Evolutionary conservation across 164 flowering plant species (phyloP).

Genomic region (Magnolia officinalis): DNA sequence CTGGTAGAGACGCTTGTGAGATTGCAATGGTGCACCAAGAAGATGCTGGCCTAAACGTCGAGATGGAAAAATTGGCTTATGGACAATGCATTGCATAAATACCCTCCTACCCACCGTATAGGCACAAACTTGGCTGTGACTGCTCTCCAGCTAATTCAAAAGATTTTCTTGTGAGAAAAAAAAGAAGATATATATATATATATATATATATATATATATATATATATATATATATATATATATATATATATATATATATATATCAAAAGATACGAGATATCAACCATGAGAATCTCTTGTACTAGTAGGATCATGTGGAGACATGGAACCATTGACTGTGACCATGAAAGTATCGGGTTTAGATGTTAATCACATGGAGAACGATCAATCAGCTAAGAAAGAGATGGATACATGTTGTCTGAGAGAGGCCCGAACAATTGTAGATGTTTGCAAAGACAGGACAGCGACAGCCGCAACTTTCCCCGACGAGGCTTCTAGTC

Average conservation of each 20-base stretch:
- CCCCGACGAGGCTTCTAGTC: slow-evolving; percentile 4
- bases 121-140: slow-evolving; percentile 28
- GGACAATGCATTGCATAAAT: slow-evolving; percentile 76
- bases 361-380: slow-evolving; percentile 9
- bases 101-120: slow-evolving; percentile 23
- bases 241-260: no score
- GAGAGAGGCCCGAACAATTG: background rate
- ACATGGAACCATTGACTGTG: slow-evolving; percentile 12
- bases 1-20: slow-evolving; percentile 85
- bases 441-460: slow-evolving; percentile 2
- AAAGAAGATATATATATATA: no score
- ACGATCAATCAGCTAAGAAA: slow-evolving; percentile 5
- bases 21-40: slow-evolving; percentile 90
- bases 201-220: no score
- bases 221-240: no score
- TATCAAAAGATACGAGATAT: background rate
- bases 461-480: slow-evolving; percentile 5
- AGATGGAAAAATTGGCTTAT: slow-evolving; percentile 89
- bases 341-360: slow-evolving; percentile 7
- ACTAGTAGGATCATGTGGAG: slow-evolving; percentile 26
- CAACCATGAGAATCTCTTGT: background rate
- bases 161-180: no score
- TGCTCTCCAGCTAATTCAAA: slow-evolving; percentile 47
- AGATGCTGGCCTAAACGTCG: slow-evolving; percentile 88
- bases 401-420: slow-evolving; percentile 8